phyloP scores from a whole-genome alignment of 768 basidiomycete genomes.

The Rhodocollybia butyracea region DNA sequence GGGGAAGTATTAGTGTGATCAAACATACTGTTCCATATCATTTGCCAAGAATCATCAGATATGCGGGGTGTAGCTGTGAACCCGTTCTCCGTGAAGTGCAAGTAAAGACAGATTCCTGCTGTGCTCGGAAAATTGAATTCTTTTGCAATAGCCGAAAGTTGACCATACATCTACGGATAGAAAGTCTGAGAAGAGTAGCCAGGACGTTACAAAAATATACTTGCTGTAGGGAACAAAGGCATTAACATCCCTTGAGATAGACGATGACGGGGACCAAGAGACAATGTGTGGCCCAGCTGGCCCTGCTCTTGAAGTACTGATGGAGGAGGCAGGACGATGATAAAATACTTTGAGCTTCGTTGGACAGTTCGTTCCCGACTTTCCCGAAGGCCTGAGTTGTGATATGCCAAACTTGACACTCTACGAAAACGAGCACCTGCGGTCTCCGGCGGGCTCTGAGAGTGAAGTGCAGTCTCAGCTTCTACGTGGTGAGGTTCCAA shows the following conservation, averaged over 20 bases:
- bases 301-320: constrained; percentile 58
- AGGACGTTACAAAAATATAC: constrained; percentile 4
- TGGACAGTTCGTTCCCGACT: constrained; percentile 35
- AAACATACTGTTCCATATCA: constrained; percentile 64
- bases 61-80: constrained; percentile 62
- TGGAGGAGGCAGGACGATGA: constrained; percentile 65
- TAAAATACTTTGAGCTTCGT: constrained; percentile 47
- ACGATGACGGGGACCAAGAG: constrained; percentile 56
- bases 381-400: constrained; percentile 44
- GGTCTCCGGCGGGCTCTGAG: constrained; percentile 25
- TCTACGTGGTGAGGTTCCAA: constrained; percentile 11
- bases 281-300: constrained; percentile 53
- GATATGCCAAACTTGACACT: constrained; percentile 53
- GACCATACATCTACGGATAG: constrained; percentile 62
- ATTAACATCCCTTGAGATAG: constrained; percentile 68
- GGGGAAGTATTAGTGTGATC: constrained; percentile 35
- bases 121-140: constrained; percentile 82
- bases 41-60: constrained; percentile 74
- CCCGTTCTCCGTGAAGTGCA: constrained; percentile 59
- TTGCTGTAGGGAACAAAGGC: constrained; percentile 72
- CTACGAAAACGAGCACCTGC: constrained; percentile 37
- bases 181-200: constrained; percentile 4
- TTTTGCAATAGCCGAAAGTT: constrained; percentile 73
- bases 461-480: constrained; percentile 12
- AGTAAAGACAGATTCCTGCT: constrained; percentile 74